Evolutionary conservation across 164 flowering plant species (phyloP).

Genomic region (Buxus sempervirens): DNA sequence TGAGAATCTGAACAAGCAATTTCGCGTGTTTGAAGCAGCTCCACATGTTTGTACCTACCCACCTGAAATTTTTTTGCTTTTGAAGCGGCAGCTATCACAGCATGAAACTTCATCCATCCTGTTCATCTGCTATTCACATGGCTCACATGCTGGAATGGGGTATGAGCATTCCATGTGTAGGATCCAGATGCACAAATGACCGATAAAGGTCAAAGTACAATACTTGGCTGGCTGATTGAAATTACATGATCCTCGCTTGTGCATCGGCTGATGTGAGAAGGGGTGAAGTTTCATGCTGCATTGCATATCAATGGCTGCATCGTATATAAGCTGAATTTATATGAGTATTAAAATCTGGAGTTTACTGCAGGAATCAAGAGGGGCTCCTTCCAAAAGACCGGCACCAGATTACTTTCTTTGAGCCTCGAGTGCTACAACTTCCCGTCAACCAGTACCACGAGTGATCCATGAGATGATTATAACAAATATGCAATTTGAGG

Average conservation of each 20-base stretch:
- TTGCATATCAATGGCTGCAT: background rate
- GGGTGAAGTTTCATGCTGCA: slow-evolving; percentile 3
- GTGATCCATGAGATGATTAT: slow-evolving; percentile 5
- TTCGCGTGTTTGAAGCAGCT: slow-evolving; percentile 97
- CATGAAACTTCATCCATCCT: background rate
- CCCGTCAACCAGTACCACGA: background rate
- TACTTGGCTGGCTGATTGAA: background rate
- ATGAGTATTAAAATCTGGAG: background rate
- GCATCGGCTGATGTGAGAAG: background rate
- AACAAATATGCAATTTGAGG: slow-evolving; percentile 6
- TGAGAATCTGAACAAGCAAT: slow-evolving; percentile 82
- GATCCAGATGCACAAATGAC: background rate
- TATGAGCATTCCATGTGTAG: background rate
- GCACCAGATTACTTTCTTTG: slow-evolving; percentile 93
- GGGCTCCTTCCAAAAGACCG: slow-evolving; percentile 82
- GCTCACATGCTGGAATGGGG: background rate
- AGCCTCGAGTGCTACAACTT: slow-evolving; percentile 5
- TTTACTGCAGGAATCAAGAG: slow-evolving; percentile 88
- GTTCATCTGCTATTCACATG: background rate
- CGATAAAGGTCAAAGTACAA: background rate
- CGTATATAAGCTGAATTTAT: background rate
- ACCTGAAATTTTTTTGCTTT: background rate
- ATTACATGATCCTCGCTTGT: background rate
- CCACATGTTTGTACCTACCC: slow-evolving; percentile 65
- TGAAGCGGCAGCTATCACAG: background rate